Percentiles rank a stretch among this genome's conserved stretches.
phyloP scores from a whole-genome alignment of 2,329 filamentous ascomycete genomes.

The Calonectria ilicicola region DNA sequence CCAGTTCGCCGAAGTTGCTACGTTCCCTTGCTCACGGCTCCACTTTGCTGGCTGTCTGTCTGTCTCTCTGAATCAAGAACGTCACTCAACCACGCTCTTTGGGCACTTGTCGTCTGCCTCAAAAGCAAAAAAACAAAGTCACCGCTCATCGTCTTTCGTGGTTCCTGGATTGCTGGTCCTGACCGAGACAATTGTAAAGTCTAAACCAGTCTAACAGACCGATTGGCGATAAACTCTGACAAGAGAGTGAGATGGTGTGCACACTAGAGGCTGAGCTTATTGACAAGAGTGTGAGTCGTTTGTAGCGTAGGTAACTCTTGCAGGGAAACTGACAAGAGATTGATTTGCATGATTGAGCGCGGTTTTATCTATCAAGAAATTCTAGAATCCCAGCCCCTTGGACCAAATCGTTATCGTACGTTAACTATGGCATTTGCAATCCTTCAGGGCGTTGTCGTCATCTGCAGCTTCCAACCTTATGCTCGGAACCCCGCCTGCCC shows the following conservation, averaged over 20 bases:
- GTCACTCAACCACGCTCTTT: not conserved
- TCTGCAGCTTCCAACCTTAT: conserved; percentile 8
- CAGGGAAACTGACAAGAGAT: not conserved
- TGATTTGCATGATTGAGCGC: not conserved
- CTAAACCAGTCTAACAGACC: not conserved
- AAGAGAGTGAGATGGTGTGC: not conserved
- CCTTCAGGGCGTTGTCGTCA: conserved; percentile 6
- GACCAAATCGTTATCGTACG: not conserved
- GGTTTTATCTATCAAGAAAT: not conserved
- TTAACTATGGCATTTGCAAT: not conserved
- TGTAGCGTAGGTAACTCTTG: not conserved
- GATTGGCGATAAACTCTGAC: not conserved
- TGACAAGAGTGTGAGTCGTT: not conserved
- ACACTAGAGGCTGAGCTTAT: no score
- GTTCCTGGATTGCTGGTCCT: not conserved
- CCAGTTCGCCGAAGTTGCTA: not conserved
- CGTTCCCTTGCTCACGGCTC: not conserved
- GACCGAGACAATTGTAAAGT: not conserved
- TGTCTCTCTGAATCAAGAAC: not conserved
- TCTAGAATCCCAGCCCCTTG: not conserved
- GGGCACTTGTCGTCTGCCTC: not conserved
- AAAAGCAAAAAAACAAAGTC: not conserved
- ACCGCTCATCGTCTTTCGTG: not conserved
- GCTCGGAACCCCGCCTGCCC: not conserved
- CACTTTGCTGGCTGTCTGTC: not conserved